Conservation (phyloP, 2,329 filamentous ascomycete genomes). For the Lasiodiplodia sp. region DNA sequence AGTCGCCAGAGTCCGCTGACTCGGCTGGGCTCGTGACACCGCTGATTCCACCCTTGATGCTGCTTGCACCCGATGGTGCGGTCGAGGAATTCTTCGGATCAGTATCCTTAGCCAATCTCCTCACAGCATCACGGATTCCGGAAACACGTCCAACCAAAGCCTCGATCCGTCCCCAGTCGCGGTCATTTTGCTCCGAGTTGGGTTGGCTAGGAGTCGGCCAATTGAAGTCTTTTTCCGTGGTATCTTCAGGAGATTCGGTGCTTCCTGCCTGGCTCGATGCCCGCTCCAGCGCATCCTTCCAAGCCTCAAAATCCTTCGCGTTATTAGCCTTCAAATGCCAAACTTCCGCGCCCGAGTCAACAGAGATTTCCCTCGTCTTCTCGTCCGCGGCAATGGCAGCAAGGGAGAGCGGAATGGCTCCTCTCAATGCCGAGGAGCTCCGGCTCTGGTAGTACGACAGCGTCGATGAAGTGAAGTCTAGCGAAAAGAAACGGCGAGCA, state of each 20-base stretch:
- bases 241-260: conserved; percentile 37
- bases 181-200: conserved; percentile 66
- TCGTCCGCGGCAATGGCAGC: conserved; percentile 92
- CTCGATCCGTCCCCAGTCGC: conserved; percentile 88
- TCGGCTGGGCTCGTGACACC: conserved; percentile 47
- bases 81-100: conserved; percentile 61
- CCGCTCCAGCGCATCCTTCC: conserved; percentile 84
- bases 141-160: conserved; percentile 84
- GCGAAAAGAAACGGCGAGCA: conserved; percentile 90
- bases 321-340: conserved; percentile 92
- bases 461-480: conserved; percentile 93
- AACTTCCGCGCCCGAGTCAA: conserved; percentile 95
- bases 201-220: conserved; percentile 35
- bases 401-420: conserved; percentile 88
- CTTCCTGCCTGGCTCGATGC: conserved; percentile 66
- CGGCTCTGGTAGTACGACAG: conserved; percentile 96
- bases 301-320: conserved; percentile 83
- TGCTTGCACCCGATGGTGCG: conserved; percentile 42
- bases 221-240: conserved; percentile 39
- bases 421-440: conserved; percentile 88
- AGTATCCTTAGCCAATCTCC: conserved; percentile 85
- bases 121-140: conserved; percentile 86
- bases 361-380: conserved; percentile 87
- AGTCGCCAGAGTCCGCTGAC: conserved; percentile 59
- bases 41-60: conserved; percentile 37